Conservation (phyloP, 768 basidiomycete species). For the Russula earlei region DNA sequence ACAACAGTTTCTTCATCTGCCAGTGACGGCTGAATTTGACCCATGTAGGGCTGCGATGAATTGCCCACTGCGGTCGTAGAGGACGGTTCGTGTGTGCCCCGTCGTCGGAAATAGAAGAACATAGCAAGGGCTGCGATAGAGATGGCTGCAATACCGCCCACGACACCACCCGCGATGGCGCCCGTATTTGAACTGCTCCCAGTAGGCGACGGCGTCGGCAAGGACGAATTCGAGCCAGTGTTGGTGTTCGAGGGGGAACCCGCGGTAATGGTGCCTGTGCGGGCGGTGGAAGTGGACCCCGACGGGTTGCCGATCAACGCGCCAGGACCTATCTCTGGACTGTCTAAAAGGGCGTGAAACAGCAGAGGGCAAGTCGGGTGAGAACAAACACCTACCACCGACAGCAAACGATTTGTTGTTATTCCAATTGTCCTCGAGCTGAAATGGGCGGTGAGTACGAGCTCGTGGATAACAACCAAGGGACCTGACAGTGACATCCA, state of each 20-base stretch:
- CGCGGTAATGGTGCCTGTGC: not conserved
- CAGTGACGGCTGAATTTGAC: not conserved
- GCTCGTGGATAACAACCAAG: not conserved
- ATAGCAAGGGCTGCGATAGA: not conserved
- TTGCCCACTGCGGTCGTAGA: not conserved
- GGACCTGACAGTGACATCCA: constrained; percentile 1
- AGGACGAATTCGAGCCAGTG: not conserved
- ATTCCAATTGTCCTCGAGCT: not conserved
- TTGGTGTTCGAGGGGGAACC: not conserved
- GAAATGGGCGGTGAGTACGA: not conserved
- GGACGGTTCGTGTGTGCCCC: not conserved
- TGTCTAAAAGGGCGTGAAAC: not conserved
- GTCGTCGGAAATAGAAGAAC: not conserved
- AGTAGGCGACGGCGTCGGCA: not conserved
- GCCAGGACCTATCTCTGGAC: not conserved
- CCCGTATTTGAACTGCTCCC: not conserved
- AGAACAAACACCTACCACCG: not conserved
- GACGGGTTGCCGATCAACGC: not conserved
- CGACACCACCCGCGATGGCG: not conserved
- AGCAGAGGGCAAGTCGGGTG: too few species aligned
- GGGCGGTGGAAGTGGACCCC: not conserved
- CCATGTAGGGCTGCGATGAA: not conserved
- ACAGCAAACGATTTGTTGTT: not conserved
- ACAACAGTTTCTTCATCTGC: not conserved
- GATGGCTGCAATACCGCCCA: not conserved